Percentiles rank a stretch among this genome's conserved stretches.
These are phyloP conservation scores for Psilocybe cubensis DNA, from an alignment of 768 basidiomycete species.

Conservation along the genomic window DNA sequence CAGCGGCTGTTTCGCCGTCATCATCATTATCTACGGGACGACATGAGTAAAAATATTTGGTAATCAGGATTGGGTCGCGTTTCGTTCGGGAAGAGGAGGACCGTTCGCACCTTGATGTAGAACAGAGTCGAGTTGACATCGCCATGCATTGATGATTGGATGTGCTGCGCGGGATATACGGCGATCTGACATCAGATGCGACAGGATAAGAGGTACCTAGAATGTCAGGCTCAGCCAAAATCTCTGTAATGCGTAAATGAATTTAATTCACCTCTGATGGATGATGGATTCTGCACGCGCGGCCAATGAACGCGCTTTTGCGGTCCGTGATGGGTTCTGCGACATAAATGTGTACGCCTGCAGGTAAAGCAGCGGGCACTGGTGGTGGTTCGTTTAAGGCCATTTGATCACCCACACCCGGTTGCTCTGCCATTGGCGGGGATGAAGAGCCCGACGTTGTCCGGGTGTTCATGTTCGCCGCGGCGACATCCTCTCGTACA, in stretches of 20 bases:
- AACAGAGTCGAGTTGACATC: slow-evolving; percentile 67
- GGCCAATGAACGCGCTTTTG: slow-evolving; percentile 84
- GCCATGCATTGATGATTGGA: slow-evolving; percentile 84
- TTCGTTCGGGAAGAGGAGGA: background rate
- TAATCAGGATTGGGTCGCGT: no score
- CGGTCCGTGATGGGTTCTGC: slow-evolving; percentile 86
- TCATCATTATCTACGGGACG: slow-evolving; percentile 81
- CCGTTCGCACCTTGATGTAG: slow-evolving; percentile 69
- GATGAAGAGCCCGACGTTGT: slow-evolving; percentile 6
- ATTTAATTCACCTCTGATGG: slow-evolving; percentile 70
- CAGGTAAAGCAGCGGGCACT: slow-evolving; percentile 40
- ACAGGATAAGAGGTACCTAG: slow-evolving; percentile 71
- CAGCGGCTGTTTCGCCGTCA: slow-evolving; percentile 93
- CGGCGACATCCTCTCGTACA: slow-evolving; percentile 58
- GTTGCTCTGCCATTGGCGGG: slow-evolving; percentile 8
- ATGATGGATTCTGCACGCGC: slow-evolving; percentile 79
- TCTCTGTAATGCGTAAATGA: background rate
- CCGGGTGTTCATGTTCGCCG: no score
- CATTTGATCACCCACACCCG: slow-evolving; percentile 4
- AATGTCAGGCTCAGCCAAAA: background rate
- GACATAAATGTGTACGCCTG: slow-evolving; percentile 66
- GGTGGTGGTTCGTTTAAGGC: no score
- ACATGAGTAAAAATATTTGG: background rate
- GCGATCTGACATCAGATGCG: slow-evolving; percentile 70
- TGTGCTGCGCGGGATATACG: slow-evolving; percentile 77